phyloP scores from a whole-genome alignment of 2,329 filamentous ascomycete genomes.

The Sporothrix variecibatus region DNA sequence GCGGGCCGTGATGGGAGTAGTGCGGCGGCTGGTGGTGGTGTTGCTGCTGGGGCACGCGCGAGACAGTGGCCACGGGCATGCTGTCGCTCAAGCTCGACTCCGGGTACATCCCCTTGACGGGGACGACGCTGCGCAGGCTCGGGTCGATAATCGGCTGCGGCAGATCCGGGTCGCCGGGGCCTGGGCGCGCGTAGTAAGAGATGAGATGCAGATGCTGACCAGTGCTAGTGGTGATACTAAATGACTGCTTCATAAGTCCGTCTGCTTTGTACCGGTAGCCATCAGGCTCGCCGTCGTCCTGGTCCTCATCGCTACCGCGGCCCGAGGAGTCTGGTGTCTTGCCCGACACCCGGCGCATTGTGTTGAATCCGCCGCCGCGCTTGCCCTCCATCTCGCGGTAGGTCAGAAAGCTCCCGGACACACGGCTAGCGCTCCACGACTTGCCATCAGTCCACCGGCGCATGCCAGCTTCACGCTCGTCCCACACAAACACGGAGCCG shows the following conservation, averaged over 20 bases:
- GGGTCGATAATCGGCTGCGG: constrained; percentile 82
- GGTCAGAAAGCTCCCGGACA: constrained; percentile 95
- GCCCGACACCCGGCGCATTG: constrained; percentile 58
- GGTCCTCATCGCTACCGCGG: constrained; percentile 80
- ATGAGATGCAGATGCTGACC: constrained; percentile 94
- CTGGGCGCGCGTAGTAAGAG: constrained; percentile 88
- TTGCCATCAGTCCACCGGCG: constrained; percentile 98
- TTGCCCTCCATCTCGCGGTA: constrained; percentile 99
- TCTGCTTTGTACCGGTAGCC: constrained; percentile 95
- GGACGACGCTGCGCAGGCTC: constrained; percentile 75
- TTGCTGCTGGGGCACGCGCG: constrained; percentile 53
- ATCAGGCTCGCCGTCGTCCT: constrained; percentile 81
- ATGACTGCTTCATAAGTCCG: constrained; percentile 98
- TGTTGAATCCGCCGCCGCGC: constrained; percentile 76
- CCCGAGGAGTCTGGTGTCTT: constrained; percentile 79
- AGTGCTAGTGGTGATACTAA: constrained; percentile 92
- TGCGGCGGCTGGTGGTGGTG: constrained; percentile 28
- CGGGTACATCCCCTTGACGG: constrained; percentile 93
- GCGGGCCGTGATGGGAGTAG: constrained; percentile 29
- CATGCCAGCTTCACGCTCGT: constrained; percentile 98
- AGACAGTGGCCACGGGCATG: constrained; percentile 75
- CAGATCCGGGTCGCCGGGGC: constrained; percentile 70
- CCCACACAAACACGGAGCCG: constrained; percentile 99
- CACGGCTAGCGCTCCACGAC: constrained; percentile 96
- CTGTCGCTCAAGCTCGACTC: constrained; percentile 87